Evolutionary conservation across 495 filamentous ascomycete species (phyloP).

Genomic region (Lepraria neglecta): DNA sequence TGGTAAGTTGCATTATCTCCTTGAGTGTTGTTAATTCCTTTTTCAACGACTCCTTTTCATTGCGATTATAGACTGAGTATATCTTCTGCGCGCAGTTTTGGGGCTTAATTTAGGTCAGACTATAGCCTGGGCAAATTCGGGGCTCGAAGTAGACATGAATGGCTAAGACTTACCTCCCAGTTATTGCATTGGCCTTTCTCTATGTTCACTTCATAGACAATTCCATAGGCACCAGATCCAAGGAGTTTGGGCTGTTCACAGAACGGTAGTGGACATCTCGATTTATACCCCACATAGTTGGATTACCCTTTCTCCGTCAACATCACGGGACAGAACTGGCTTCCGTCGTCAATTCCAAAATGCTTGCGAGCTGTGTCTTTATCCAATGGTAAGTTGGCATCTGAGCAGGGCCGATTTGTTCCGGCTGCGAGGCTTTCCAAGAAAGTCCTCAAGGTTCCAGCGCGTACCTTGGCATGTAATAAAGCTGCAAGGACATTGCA

Average conservation of each 20-base stretch:
- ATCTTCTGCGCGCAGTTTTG: background rate
- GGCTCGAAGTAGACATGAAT: no score
- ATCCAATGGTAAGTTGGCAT: background rate
- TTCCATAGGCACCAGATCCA: background rate
- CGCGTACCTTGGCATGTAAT: background rate
- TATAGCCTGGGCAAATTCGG: background rate
- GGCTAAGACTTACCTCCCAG: background rate
- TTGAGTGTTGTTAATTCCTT: background rate
- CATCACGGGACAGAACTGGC: background rate
- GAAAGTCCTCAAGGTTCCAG: background rate
- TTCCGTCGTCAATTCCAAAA: background rate
- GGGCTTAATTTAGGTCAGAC: background rate
- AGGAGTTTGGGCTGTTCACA: background rate
- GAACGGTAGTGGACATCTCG: background rate
- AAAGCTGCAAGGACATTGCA: background rate
- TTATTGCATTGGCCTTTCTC: background rate
- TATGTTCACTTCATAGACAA: background rate
- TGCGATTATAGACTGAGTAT: background rate
- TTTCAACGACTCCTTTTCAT: background rate
- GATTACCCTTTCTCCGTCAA: background rate
- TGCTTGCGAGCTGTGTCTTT: background rate
- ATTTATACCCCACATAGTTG: background rate
- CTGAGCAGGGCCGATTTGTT: background rate
- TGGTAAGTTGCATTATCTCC: background rate
- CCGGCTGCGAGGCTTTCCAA: background rate